A percentile compares a stretch with the other conserved stretches of the same genome.
phyloP scores from a whole-genome alignment of 306 rosid species.

The Sechiopsis laciniata region DNA sequence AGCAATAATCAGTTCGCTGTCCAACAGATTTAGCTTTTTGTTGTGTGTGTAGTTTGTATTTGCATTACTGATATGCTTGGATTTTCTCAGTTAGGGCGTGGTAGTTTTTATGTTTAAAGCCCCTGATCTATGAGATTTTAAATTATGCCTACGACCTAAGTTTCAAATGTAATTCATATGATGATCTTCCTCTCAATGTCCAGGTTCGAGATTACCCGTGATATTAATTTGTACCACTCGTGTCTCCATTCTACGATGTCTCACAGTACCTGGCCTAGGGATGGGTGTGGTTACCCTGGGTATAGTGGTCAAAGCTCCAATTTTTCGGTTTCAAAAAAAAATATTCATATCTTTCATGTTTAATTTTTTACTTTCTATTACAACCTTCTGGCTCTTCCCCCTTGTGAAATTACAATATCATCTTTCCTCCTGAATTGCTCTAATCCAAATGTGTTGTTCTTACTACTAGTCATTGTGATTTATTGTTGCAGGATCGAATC shows the following conservation, averaged over 20 bases:
- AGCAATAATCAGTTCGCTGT: neutral
- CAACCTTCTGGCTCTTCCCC: neutral
- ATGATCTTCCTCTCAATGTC: too few species aligned
- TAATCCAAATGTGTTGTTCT: slow-evolving; percentile 11
- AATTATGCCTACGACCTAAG: neutral
- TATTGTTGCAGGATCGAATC: slow-evolving; percentile 16
- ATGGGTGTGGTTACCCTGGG: too few species aligned
- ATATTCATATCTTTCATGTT: neutral
- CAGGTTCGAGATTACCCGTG: too few species aligned
- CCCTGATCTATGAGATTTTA: neutral
- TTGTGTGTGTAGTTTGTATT: slow-evolving; percentile 1
- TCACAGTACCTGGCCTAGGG: too few species aligned
- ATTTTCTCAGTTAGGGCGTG: neutral
- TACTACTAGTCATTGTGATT: slow-evolving; percentile 17
- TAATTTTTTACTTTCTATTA: neutral
- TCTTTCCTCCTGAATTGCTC: slow-evolving; percentile 4
- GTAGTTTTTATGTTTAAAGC: neutral
- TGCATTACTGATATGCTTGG: neutral
- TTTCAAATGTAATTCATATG: neutral
- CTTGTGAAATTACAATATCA: neutral
- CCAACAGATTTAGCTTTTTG: neutral
- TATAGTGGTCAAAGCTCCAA: too few species aligned
- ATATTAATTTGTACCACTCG: too few species aligned
- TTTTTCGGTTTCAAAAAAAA: too few species aligned
- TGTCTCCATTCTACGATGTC: too few species aligned